Base-by-base conservation (phyloP, 139 green algal genomes). In the Raphidocelis subcapitata region DNA sequence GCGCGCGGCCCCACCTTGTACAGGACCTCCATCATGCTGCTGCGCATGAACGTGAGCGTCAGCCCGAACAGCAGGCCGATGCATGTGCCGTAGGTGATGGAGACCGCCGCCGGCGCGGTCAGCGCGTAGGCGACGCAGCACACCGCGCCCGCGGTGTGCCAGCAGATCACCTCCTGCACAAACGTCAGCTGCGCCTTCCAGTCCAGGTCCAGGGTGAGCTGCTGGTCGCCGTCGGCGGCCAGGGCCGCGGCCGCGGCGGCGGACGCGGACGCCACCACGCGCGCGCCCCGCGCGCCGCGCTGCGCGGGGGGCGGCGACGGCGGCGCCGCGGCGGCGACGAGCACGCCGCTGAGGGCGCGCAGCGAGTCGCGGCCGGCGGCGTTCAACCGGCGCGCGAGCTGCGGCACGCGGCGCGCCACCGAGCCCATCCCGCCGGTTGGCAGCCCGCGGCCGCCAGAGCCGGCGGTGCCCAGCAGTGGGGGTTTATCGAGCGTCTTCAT, bases 21-120 rank as follows among this genome's bases (percentile, higher is more conserved):
- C 18, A 71, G 60, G 15, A 61, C 35, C 69, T 92, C 85, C 56
- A 88, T 16, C 41, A 81, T 46, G 5, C 41, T 41, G 3, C n/a
- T 65, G 4, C 86, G 72, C 14, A 68, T 60, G 1, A 64, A 56
- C 28, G 67, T 44, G 12, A 91, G 18, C 4, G 77, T 28, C 31
- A 73, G 29, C 0, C 32, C 69, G 29, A 78, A 84, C 1, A 85
- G 44, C 21, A 82, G 46, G 0, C 49, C 74, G 28, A 87, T 79
- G 46, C 62, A 69, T 0, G 70, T 61, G 8, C 41, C 56, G 60
- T 87, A 87, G 46, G 52, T 23, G 10, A 67, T 72, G 47, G 74
- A 79, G 46, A 80, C 21, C 2, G 56, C 24, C 23, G 69, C 31
- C 5, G 84, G 79, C 3, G 75, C 71, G 2, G 80, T 82, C 18